Base-by-base conservation (phyloP, 2,329 filamentous ascomycete species). In the Pseudocercospora eumusae region DNA sequence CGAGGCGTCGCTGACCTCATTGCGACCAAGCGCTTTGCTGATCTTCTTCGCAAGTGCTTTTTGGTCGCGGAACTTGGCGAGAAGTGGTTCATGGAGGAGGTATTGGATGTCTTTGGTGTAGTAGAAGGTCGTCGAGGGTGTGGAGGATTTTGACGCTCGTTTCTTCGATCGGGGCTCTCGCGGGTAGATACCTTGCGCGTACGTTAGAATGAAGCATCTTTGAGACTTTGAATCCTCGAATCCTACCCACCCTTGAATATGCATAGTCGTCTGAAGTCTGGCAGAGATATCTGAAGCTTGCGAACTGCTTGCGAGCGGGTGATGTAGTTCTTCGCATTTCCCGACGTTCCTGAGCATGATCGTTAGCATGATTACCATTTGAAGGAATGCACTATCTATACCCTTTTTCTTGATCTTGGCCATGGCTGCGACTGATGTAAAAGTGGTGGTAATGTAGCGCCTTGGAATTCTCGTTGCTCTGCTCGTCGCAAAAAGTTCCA, bases 31-130 rank as follows among this genome's bases (percentile, higher is more conserved):
- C 3, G 93, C 95, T 74, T 88, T 88, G 45, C 91, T 90, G 74
- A 99, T 98, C 85, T 99, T 99, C 86, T 97, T 98, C 75, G 95
- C 91, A 67, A 99, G 87, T 6, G 90, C 85, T 80, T 99, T 99
- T 78, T 98, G 95, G 66, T 99, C 95, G 75, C 95, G 90, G 82
- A 99, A 98, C 78, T 96, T 97, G 72, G 87, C 85, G 62, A 99
- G 84, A 5, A 99, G 85, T 28, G 95, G 96, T 79, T 99, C 95
- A 79, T 99, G 95, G 63, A 98, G 88, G 57, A 99, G 89, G 74
- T 97, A 99, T 79, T 98, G 93, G 70, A 99, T 97, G 76, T 99
- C 95, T 82, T 96, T 96, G 75, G 93, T 87, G 78, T 88, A 88
- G 80, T 88, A 88, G 76, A 98, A 99, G 65, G 95, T 99, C 27